These are phyloP conservation scores for Claviceps lovelessii DNA, from an alignment of 2,329 filamentous ascomycete species.

Conservation along the genomic window DNA sequence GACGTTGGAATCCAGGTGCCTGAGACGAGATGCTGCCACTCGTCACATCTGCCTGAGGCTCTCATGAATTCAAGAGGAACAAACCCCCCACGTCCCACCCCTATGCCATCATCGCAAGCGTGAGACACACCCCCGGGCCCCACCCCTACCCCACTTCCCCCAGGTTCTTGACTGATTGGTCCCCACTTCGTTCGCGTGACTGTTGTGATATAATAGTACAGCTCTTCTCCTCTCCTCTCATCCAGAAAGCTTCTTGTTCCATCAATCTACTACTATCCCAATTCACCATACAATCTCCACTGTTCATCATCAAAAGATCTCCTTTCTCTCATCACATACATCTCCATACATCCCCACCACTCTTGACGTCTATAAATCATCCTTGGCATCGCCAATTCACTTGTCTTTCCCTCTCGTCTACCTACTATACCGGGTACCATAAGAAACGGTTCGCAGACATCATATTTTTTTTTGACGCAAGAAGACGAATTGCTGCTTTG, in stretches of 20 bases:
- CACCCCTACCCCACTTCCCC: not conserved
- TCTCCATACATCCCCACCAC: not conserved
- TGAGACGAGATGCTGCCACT: not conserved
- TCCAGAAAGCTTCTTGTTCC: not conserved
- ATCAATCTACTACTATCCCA: not conserved
- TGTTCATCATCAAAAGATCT: constrained; percentile 1
- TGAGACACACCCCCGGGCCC: not conserved
- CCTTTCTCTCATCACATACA: not conserved
- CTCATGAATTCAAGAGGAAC: not conserved
- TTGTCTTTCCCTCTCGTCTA: not conserved
- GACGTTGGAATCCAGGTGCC: not conserved
- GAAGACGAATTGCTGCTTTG: not conserved
- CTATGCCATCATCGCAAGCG: not conserved
- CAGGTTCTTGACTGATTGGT: constrained; percentile 6
- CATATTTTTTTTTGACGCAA: not conserved
- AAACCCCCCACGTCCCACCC: not conserved
- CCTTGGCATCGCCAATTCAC: not conserved
- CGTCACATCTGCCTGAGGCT: not conserved
- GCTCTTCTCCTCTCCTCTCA: constrained; percentile 6
- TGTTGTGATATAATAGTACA: constrained; percentile 10
- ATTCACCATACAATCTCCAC: constrained; percentile 3
- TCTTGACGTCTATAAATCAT: not conserved
- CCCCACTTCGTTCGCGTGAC: constrained; percentile 12
- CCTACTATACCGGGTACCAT: not conserved
- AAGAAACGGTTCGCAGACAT: not conserved